Base-by-base conservation (phyloP, 495 filamentous ascomycete species). In the Daldinia childiae region DNA sequence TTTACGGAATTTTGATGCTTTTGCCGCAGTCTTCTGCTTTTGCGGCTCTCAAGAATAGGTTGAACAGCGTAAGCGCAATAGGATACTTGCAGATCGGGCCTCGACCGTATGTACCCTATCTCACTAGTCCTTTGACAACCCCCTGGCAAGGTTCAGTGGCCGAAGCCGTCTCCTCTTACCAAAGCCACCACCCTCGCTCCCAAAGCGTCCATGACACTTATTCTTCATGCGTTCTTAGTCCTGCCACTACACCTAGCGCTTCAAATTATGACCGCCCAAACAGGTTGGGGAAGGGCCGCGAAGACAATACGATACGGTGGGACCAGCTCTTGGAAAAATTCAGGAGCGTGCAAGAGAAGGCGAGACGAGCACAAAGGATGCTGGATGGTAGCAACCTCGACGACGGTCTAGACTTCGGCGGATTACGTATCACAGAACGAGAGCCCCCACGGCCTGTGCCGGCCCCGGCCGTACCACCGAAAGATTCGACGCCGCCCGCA, bases 1-100 rank as follows among this genome's bases (percentile, higher is more conserved):
- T 99, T 12, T 99, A 98, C 75, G 96, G 96, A 32, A 86, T 99
- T 11, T 84, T 99, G 60, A 99, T 99, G 96, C 90, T 99, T 50
- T 88, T 99, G 14, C 96, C 96, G 2, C 96, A 99, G 79, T 97
- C 93, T 24, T 95, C 94, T 30, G 96, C 96, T 11, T 99, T 99
- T 79, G 95, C 94, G 7, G 94, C 94, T 2, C 85, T 99, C 27
- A 99, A 98, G 76, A 99, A 99, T 77, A 92, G 96, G 43, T 84
- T 99, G 51, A 97, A 97, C 79, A 95, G 92, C 80, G 96, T 98
- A 66, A 94, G 91, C 84, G 94, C 94, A 57, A 98, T 98, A 77
- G 95, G 95, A 26, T 97, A 97, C 75, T 87, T 99, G 66, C 95
- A 98, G 74, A 89, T 91, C 69, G 89, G 89, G 67, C 92, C 81